Percentiles rank a stretch among this genome's conserved stretches.
These are phyloP conservation scores for Amanita brunnescens DNA, from an alignment of 768 basidiomycete genomes.

Conservation along the genomic window DNA sequence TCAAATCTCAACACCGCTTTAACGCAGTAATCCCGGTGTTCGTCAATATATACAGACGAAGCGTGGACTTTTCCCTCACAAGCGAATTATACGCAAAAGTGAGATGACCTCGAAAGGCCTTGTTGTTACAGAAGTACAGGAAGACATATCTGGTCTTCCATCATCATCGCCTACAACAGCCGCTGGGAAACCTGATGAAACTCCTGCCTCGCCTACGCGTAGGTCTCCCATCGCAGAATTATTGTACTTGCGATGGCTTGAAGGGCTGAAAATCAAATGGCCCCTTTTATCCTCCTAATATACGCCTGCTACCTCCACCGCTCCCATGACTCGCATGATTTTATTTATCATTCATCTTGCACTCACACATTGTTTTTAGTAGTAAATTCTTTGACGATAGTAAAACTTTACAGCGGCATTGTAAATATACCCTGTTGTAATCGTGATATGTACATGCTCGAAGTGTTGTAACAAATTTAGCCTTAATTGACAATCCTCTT, in stretches of 20 bases:
- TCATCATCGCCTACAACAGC: constrained; percentile 14
- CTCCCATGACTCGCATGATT: background rate
- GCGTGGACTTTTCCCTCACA: constrained; percentile 74
- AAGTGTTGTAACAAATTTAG: background rate
- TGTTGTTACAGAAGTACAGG: constrained; percentile 74
- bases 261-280: constrained; percentile 88
- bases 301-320: background rate
- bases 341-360: background rate
- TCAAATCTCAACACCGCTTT: constrained; percentile 7
- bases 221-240: constrained; percentile 92
- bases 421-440: background rate
- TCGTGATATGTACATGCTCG: background rate
- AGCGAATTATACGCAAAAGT: constrained; percentile 68
- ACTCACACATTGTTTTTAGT: background rate
- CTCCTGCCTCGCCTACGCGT: constrained; percentile 31
- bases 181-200: constrained; percentile 24
- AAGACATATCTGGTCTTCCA: constrained; percentile 52
- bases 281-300: constrained; percentile 42
- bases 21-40: constrained; percentile 63
- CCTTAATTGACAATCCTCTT: background rate
- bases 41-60: constrained; percentile 78
- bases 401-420: background rate
- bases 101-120: constrained; percentile 82
- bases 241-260: constrained; percentile 95
- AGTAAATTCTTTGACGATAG: background rate